Base-by-base conservation (phyloP, 441 rosid species). In the Aquilaria agallochum region DNA sequence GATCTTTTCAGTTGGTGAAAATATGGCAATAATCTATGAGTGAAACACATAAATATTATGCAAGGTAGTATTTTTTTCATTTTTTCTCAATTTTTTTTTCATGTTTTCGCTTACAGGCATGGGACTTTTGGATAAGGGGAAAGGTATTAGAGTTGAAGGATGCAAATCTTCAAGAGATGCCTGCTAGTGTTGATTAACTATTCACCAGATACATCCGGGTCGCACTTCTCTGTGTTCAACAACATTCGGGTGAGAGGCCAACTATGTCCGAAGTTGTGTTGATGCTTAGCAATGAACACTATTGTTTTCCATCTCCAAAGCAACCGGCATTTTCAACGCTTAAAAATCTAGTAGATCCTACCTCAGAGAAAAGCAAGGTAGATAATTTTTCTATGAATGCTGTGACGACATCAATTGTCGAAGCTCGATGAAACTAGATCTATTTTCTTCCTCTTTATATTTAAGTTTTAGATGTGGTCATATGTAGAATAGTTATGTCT, bases 151-250 rank as follows among this genome's bases (percentile, higher is more conserved):
- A 67, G 52, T 46, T 67, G 4, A 33, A 60, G 15, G 52, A 60
- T 49, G 7, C 65, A 31, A 53, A 65, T 54, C n/a, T 67, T 34
- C 8, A 58, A 27, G 62, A 45, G 31, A 49, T 11, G 15, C 40
- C 20, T 48, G 54, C 65, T 0, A 46, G 46, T 49, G 46, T 60
- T 50, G 31, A 55, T 10, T 55, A 45, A 11, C 61, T 54, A 55
- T 60, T 60, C n/a, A 40, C 60, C 0, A 20, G 20, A 20, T 20
- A 0, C 20, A 20, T 20, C 20, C 0, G 0, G 20, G 20, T 20
- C 0, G 65, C 44, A 0, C 54, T 67, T 59, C 36, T 67, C 53
- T 67, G 70, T 13, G 60, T 53, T 46, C 66, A 67, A 11, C 40
- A 60, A 10, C 49, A 20, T 1, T 13, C 56, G 8, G 34, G 14